phyloP scores from a whole-genome alignment of 139 green algal genomes.

The Pseudopediastrum boryanum region DNA sequence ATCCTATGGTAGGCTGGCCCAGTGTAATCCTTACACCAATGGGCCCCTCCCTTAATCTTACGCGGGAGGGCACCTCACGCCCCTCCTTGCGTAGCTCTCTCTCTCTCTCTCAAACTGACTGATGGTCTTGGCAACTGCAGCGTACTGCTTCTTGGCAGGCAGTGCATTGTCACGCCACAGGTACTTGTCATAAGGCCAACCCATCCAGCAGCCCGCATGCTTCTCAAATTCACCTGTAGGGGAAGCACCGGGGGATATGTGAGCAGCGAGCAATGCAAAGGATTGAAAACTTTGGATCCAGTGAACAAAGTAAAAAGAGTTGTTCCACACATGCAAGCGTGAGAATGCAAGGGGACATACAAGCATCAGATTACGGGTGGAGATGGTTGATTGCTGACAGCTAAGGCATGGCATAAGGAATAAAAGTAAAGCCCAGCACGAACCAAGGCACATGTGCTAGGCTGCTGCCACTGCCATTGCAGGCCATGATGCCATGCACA shows the following conservation, averaged over 20 bases:
- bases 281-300: no score
- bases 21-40: no score
- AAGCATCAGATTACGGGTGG: background rate
- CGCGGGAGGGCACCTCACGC: no score
- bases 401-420: background rate
- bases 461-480: no score
- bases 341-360: background rate
- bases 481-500: no score
- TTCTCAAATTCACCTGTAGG: slow-evolving; percentile 46
- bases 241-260: no score
- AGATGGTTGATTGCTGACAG: background rate
- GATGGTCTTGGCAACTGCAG: slow-evolving; percentile 53
- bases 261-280: no score
- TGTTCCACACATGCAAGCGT: background rate
- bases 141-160: slow-evolving; percentile 66
- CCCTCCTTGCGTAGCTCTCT: no score
- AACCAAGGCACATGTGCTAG: no score
- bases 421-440: no score
- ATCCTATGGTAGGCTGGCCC: no score
- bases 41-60: no score
- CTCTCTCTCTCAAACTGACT: slow-evolving; percentile 69
- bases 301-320: background rate
- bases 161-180: slow-evolving; percentile 62
- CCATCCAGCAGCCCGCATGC: slow-evolving; percentile 66
- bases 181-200: slow-evolving; percentile 61